Evolutionary conservation across 2,329 filamentous ascomycete genomes (phyloP).

Genomic region (Epichloe brachyelytri): DNA sequence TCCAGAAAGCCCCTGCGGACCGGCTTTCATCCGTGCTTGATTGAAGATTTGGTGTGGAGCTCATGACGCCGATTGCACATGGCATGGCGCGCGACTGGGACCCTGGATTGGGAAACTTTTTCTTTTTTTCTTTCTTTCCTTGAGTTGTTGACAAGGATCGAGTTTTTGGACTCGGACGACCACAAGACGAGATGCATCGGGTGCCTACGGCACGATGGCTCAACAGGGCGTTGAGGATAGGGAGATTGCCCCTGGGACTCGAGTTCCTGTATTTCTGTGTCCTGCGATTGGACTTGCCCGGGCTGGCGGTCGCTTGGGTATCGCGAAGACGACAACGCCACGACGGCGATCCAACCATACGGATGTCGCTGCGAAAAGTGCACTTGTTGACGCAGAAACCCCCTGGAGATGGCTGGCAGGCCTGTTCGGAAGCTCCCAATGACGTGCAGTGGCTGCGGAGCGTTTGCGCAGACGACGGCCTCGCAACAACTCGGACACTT

Average conservation of each 20-base stretch:
- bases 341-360: conserved; percentile 13
- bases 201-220: conserved; percentile 30
- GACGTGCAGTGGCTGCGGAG: conserved; percentile 53
- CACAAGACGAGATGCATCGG: conserved; percentile 26
- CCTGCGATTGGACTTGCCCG: conserved; percentile 24
- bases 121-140: neutral
- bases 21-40: conserved; percentile 12
- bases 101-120: neutral
- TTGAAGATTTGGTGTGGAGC: neutral
- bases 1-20: conserved; percentile 6
- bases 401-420: neutral
- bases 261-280: conserved; percentile 36
- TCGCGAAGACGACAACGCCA: conserved; percentile 10
- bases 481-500: conserved; percentile 44
- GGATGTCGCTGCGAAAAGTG: conserved; percentile 8
- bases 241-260: conserved; percentile 23
- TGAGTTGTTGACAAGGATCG: too few species aligned
- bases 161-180: neutral
- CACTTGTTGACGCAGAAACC: neutral
- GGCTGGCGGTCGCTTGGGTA: conserved; percentile 2
- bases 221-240: conserved; percentile 28
- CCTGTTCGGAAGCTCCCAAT: conserved; percentile 30
- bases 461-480: conserved; percentile 43
- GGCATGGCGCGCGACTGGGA: neutral
- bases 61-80: neutral